Conservation (phyloP, 441 rosid species). For the Geranium incanum region DNA sequence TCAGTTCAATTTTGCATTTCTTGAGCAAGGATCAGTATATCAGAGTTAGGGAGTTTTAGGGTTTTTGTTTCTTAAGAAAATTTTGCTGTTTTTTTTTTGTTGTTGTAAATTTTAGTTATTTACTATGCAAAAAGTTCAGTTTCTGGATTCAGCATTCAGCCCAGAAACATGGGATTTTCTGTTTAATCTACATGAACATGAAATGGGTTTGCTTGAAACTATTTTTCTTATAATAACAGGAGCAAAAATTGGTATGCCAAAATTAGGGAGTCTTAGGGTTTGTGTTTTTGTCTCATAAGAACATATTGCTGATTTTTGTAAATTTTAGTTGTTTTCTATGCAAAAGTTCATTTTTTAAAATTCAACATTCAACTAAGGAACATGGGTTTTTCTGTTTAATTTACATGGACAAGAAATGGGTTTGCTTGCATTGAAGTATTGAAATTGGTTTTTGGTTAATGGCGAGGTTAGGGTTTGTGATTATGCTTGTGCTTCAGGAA, state of each 20-base stretch:
- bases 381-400: not conserved
- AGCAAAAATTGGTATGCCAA: not conserved
- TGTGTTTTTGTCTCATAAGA: not conserved
- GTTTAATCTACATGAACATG: not conserved
- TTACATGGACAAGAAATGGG: not conserved
- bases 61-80: not conserved
- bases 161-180: not conserved
- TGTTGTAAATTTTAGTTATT: not conserved
- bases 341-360: not conserved
- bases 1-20: not conserved
- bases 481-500: constrained; percentile 15
- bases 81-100: not conserved
- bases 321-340: not conserved
- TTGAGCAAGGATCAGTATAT: not conserved
- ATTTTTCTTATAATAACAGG: not conserved
- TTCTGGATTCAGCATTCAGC: not conserved
- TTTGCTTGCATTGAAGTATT: not conserved
- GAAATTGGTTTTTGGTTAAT: not conserved
- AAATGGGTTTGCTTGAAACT: not conserved
- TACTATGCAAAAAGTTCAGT: not conserved
- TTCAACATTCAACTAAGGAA: not conserved
- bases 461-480: constrained; percentile 8
- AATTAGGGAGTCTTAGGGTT: not conserved
- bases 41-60: not conserved
- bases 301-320: not conserved